These are phyloP conservation scores for Pseudozyma hubeiensis DNA, from an alignment of 1,284 basidiomycete genomes.

Conservation along the genomic window DNA sequence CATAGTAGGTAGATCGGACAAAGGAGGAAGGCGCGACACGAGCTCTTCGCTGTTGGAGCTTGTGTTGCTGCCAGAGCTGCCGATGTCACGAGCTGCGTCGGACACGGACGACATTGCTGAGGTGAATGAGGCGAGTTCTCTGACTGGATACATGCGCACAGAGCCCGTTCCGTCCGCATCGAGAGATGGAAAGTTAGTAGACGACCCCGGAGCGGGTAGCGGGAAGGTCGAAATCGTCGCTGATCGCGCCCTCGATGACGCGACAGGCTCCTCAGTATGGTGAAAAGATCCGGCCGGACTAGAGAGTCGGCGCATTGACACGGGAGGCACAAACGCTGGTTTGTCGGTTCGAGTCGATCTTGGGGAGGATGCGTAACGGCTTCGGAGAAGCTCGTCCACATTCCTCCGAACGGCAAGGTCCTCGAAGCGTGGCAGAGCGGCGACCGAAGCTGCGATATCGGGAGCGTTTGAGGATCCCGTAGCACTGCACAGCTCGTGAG, in stretches of 20 bases:
- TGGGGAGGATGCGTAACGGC: background rate
- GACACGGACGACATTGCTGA: slow-evolving; percentile 1
- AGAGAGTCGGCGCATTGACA: slow-evolving; percentile 12
- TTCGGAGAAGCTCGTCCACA: background rate
- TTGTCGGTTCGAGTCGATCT: background rate
- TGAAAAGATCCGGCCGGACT: slow-evolving; percentile 2
- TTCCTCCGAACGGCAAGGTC: background rate
- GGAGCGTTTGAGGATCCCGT: slow-evolving; percentile 4
- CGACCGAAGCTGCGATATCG: too few relatives aligned
- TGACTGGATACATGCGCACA: background rate
- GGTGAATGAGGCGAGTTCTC: background rate
- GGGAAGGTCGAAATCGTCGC: slow-evolving; percentile 27
- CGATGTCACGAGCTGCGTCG: background rate
- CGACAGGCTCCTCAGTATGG: background rate
- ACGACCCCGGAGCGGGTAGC: background rate
- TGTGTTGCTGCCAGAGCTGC: background rate
- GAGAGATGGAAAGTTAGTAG: background rate
- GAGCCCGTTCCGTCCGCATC: background rate
- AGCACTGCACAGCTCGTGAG: slow-evolving; percentile 3
- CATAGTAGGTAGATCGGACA: slow-evolving; percentile 7
- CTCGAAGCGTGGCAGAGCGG: slow-evolving; percentile 7
- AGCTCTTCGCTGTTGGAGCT: background rate
- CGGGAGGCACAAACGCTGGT: too few relatives aligned
- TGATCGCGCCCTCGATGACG: slow-evolving; percentile 10
- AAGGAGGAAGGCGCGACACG: slow-evolving; percentile 6